Percentiles rank a stretch among this genome's conserved stretches.
Evolutionary conservation across 2,329 filamentous ascomycete species (phyloP).

Genomic region (Calonectria naviculata): DNA sequence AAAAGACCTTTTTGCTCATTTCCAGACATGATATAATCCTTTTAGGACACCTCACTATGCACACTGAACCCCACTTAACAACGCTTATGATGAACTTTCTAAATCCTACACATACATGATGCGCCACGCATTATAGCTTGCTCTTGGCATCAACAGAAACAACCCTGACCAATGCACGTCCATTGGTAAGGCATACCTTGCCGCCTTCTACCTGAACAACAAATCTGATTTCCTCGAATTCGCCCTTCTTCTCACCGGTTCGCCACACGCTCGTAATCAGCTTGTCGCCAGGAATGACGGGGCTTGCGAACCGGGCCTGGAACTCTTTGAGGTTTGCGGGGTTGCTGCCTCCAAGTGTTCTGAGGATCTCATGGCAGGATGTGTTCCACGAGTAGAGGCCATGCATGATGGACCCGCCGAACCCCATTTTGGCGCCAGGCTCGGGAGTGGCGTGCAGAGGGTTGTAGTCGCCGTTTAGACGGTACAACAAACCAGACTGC

Average conservation of each 20-base stretch:
- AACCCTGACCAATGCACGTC: slow-evolving; percentile 80
- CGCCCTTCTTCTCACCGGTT: slow-evolving; percentile 72
- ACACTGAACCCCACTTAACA: background rate
- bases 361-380: slow-evolving; percentile 78
- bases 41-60: background rate
- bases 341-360: slow-evolving; percentile 79
- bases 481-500: slow-evolving; percentile 82
- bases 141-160: slow-evolving; percentile 62
- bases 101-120: background rate
- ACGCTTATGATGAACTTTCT: background rate
- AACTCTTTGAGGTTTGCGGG: slow-evolving; percentile 88
- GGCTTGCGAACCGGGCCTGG: slow-evolving; percentile 87
- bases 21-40: background rate
- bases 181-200: slow-evolving; percentile 90
- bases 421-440: slow-evolving; percentile 89
- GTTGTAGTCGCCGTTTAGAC: slow-evolving; percentile 95
- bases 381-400: slow-evolving; percentile 91
- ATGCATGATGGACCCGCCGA: slow-evolving; percentile 89
- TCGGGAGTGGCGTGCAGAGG: slow-evolving; percentile 89
- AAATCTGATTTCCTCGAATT: slow-evolving; percentile 87
- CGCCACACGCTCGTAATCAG: slow-evolving; percentile 85
- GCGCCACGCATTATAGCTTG: slow-evolving; percentile 62
- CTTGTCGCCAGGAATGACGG: slow-evolving; percentile 86
- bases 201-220: slow-evolving; percentile 81
- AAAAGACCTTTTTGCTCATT: background rate